A percentile compares a stretch with the other conserved stretches of the same genome.
Conservation (phyloP, 306 rosid genomes). For the Quercus ilex region DNA sequence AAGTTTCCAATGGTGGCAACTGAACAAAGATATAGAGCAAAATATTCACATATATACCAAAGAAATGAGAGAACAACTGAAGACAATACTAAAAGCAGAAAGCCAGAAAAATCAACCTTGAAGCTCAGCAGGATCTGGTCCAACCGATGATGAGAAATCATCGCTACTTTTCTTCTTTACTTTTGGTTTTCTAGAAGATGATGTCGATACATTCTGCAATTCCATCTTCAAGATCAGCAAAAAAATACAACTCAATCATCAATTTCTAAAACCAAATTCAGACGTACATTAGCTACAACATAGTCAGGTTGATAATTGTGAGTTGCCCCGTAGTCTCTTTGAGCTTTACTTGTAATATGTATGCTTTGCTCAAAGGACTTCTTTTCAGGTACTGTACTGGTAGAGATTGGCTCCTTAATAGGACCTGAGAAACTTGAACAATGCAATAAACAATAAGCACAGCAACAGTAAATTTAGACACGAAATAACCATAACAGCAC, state of each 20-base stretch:
- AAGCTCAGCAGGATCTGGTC: constrained; percentile 51
- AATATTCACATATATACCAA: constrained; percentile 14
- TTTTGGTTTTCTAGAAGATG: constrained; percentile 76
- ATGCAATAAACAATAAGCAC: constrained; percentile 87
- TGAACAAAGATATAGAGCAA: constrained; percentile 30
- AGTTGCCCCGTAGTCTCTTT: constrained; percentile 47
- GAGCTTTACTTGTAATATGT: constrained; percentile 44
- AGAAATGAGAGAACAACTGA: neutral
- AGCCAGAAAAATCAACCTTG: constrained; percentile 59
- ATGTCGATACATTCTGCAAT: constrained; percentile 58
- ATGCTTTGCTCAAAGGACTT: constrained; percentile 47
- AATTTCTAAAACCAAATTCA: constrained; percentile 21
- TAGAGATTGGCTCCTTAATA: constrained; percentile 72
- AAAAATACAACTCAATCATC: constrained; percentile 12
- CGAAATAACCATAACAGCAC: constrained; percentile 19
- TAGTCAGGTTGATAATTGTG: constrained; percentile 42
- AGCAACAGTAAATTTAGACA: constrained; percentile 37
- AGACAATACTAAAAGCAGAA: constrained; percentile 11
- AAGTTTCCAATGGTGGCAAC: constrained; percentile 61
- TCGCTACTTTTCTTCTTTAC: constrained; percentile 63
- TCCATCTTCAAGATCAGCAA: constrained; percentile 36
- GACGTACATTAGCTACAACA: constrained; percentile 53
- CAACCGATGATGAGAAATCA: constrained; percentile 38
- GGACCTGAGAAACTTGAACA: constrained; percentile 99
- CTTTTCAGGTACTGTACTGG: constrained; percentile 58